Evolutionary conservation across 2,329 filamentous ascomycete species (phyloP).

Genomic region (Diatrype stigma): DNA sequence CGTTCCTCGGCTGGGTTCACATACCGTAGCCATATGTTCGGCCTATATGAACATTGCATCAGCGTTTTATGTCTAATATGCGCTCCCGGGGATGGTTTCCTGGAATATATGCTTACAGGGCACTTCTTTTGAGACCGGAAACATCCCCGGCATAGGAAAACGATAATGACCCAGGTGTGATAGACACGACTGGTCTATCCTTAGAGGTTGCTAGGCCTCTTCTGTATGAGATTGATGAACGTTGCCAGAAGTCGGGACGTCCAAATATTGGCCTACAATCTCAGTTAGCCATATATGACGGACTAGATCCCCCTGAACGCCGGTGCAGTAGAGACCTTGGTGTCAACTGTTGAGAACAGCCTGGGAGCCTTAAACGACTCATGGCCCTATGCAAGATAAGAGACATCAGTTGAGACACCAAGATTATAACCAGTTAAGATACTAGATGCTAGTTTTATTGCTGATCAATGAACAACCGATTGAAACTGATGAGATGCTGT

Average conservation of each 20-base stretch:
- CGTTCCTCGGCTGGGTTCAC: slow-evolving; percentile 1
- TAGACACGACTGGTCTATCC: slow-evolving; percentile 11
- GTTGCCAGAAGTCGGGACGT: slow-evolving; percentile 2
- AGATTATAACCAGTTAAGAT: too few species aligned
- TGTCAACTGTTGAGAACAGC: not conserved
- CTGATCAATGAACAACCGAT: too few species aligned
- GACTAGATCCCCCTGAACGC: not conserved
- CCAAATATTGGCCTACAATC: slow-evolving; percentile 4
- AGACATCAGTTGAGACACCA: too few species aligned
- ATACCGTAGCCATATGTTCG: slow-evolving; percentile 36
- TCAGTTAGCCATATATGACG: slow-evolving; percentile 2
- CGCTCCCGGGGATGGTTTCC: not conserved
- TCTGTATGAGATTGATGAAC: slow-evolving; percentile 1
- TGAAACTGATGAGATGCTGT: too few species aligned
- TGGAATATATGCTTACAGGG: slow-evolving; percentile 15
- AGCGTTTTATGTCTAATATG: not conserved
- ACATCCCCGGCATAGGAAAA: slow-evolving; percentile 7
- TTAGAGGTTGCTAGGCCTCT: slow-evolving; percentile 10
- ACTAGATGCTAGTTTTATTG: too few species aligned
- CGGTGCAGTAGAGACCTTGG: not conserved
- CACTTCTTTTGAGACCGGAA: slow-evolving; percentile 11
- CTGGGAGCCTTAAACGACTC: not conserved
- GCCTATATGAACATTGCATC: slow-evolving; percentile 24
- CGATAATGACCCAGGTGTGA: slow-evolving; percentile 8
- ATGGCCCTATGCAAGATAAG: not conserved